Conservation (phyloP, 2,329 filamentous ascomycete genomes). For the Colletotrichum sp. region DNA sequence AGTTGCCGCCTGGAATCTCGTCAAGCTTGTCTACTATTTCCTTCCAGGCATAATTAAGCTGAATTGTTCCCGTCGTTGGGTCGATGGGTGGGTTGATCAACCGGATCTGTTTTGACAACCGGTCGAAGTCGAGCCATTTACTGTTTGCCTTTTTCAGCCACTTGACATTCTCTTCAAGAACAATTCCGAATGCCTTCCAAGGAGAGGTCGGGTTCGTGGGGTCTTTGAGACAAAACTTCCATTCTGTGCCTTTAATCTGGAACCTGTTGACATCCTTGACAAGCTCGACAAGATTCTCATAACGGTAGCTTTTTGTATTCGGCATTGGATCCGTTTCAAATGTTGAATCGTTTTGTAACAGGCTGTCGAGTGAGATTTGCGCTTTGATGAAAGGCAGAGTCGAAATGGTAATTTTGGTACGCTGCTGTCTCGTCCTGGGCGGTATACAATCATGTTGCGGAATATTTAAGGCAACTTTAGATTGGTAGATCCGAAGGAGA, state of each 20-base stretch:
- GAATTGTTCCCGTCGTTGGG: too few relatives aligned
- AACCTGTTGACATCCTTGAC: background rate
- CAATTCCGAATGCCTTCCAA: background rate
- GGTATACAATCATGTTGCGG: too few relatives aligned
- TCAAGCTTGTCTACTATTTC: background rate
- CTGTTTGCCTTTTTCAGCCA: background rate
- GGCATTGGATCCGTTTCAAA: too few relatives aligned
- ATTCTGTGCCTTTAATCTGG: background rate
- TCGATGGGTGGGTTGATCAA: background rate
- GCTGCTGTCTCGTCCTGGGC: too few relatives aligned
- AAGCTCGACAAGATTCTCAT: background rate
- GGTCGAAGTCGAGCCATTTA: background rate
- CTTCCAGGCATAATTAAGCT: background rate
- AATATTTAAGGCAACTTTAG: too few relatives aligned
- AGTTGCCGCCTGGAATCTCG: background rate
- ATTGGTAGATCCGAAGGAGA: too few relatives aligned
- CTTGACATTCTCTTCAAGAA: background rate
- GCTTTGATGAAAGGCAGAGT: too few relatives aligned
- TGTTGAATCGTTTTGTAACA: too few relatives aligned
- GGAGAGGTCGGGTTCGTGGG: background rate
- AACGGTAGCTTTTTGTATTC: too few relatives aligned
- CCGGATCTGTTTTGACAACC: background rate
- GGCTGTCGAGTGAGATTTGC: too few relatives aligned
- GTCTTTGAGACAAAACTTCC: background rate
- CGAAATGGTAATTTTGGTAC: too few relatives aligned